phyloP scores from a whole-genome alignment of 352 stramenopile genomes.

The Thalassiosira sp. region DNA sequence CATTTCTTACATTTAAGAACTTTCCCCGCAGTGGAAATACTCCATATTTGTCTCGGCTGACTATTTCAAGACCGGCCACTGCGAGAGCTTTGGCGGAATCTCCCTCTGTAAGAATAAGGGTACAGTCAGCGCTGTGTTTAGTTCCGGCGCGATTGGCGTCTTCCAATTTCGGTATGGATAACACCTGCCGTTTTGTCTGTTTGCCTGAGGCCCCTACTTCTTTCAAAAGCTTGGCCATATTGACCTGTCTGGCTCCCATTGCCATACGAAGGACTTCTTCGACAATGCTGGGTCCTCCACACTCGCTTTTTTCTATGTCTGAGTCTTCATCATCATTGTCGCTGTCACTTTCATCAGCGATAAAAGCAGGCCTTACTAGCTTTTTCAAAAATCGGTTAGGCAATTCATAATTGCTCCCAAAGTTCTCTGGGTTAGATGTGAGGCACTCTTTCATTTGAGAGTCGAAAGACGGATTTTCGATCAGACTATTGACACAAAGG shows the following conservation, averaged over 20 bases:
- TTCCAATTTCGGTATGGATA: slow-evolving; percentile 94
- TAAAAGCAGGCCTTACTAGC: slow-evolving; percentile 44
- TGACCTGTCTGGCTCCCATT: slow-evolving; percentile 89
- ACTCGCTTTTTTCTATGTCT: slow-evolving; percentile 1
- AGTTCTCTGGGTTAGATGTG: slow-evolving; percentile 84
- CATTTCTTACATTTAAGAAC: slow-evolving; percentile 97
- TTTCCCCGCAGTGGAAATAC: slow-evolving; percentile 98
- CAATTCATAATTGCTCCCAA: slow-evolving; percentile 66
- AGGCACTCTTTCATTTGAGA: slow-evolving; percentile 98
- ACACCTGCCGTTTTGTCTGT: slow-evolving; percentile 86
- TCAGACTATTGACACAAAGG: slow-evolving; percentile 94
- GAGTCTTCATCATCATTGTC: slow-evolving; percentile 22
- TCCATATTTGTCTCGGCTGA: slow-evolving; percentile 95
- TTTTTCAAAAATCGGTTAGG: slow-evolving; percentile 57
- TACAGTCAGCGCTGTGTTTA: slow-evolving; percentile 90
- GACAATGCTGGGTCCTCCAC: slow-evolving; percentile 70
- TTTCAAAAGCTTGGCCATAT: slow-evolving; percentile 71
- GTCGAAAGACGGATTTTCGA: slow-evolving; percentile 98
- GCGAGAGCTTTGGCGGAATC: slow-evolving; percentile 97
- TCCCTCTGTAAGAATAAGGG: slow-evolving; percentile 98
- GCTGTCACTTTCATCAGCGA: slow-evolving; percentile 17
- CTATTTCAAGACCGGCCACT: slow-evolving; percentile 93
- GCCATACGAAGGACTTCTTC: slow-evolving; percentile 69
- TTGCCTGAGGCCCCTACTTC: slow-evolving; percentile 85
- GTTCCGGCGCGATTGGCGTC: slow-evolving; percentile 95